A percentile compares a stretch with the other conserved stretches of the same genome.
phyloP scores from a whole-genome alignment of 495 filamentous ascomycete species.

The Lasiosphaeria hispida region DNA sequence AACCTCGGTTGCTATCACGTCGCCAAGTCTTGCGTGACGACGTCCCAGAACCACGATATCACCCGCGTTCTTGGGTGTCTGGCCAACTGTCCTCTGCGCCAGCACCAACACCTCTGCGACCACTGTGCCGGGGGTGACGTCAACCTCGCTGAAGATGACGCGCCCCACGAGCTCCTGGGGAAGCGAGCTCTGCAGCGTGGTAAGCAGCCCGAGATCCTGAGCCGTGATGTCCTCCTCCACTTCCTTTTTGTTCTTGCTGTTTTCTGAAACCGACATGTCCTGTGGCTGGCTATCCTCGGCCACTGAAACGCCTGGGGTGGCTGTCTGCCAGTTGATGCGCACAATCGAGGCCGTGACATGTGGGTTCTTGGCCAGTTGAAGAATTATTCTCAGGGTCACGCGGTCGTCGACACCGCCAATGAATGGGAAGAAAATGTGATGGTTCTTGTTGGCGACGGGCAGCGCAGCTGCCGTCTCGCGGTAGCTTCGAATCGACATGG shows the following conservation, averaged over 20 bases:
- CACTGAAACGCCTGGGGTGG: background rate
- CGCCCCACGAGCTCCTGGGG: constrained; percentile 55
- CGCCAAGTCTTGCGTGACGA: constrained; percentile 38
- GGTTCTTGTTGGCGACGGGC: constrained; percentile 62
- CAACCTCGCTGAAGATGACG: constrained; percentile 56
- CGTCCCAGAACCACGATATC: constrained; percentile 77
- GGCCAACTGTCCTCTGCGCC: constrained; percentile 61
- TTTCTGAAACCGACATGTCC: background rate
- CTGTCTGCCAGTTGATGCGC: constrained; percentile 40
- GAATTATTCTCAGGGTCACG: constrained; percentile 73
- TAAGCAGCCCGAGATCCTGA: constrained; percentile 62
- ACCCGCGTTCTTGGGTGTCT: constrained; percentile 64
- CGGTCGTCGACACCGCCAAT: constrained; percentile 83
- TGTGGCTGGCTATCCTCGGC: constrained; percentile 14
- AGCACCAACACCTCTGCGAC: constrained; percentile 30
- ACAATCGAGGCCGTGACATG: constrained; percentile 73
- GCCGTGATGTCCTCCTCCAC: constrained; percentile 32
- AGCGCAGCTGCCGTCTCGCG: constrained; percentile 39
- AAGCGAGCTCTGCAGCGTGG: constrained; percentile 60
- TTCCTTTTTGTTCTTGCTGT: constrained; percentile 18
- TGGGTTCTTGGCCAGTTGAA: constrained; percentile 74
- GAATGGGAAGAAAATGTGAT: constrained; percentile 86
- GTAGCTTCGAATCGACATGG: constrained; percentile 56
- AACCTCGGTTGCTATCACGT: background rate
- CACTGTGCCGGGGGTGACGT: constrained; percentile 26